Evolutionary conservation across 495 filamentous ascomycete species (phyloP), one percentile per base, ranked within the genome.

Genomic region (Neurospora sublineolata): DNA sequence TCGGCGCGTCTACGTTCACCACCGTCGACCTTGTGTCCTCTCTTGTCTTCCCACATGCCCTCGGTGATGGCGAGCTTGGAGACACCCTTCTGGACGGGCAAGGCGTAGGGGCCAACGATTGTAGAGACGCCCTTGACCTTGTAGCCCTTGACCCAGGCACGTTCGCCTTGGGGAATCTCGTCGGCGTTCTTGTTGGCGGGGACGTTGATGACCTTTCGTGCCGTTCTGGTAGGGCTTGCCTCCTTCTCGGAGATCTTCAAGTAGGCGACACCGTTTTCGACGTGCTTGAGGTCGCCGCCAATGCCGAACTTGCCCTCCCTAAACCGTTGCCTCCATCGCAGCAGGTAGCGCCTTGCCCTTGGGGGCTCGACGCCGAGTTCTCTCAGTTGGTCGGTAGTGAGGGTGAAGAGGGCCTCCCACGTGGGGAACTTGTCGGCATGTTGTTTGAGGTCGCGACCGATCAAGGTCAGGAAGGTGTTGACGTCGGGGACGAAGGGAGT

Each of bases 21-120:
- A 76, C 95, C 95, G 85, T 99, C 95, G 73, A 97, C 87, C 88
- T 98, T 99, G 64, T 88, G 87, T 44, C 95, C 95, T 71, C 91
- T 85, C 77, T 81, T 85, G 75, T 92, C 84, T 82, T 96, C 94
- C 94, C 94, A 97, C 85, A 97, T 89, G 4, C 92, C 92, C 76
- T 97, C 93, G 73, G 91, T 89, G 8, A 91, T 86, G 70, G 83
- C 84, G 67, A 97, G 83, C 40, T 83, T 83, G 3, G 89, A 90
- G 40, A 87, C 83, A 1, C 88, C 89, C 9, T 88, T 87, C 83
- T 91, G 91, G 12, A 93, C 75, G 1, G 86, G 86, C 72, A 82
- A 82, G 12, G 92, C 84, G 76, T 89, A 90, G 0, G 92, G 91
- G 0, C 93, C 94, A 30, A 80, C 84, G 68, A 97, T 92, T 41